These are phyloP conservation scores for Musa itinerans DNA, from an alignment of 176 grass and related monocot genomes.

Conservation along the genomic window DNA sequence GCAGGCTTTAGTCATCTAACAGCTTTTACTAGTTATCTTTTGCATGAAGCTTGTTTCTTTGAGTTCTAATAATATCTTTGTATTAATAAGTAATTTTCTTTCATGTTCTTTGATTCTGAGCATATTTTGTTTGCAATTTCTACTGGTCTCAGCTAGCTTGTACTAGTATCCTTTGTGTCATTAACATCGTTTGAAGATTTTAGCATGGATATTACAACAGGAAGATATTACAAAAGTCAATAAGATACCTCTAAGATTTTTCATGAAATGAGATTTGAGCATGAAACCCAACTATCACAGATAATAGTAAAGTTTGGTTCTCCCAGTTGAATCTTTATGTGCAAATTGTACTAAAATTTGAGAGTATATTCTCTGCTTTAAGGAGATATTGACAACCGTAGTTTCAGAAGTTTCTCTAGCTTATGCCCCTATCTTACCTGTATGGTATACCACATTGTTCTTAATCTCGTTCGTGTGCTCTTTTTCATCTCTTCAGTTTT, in stretches of 20 bases:
- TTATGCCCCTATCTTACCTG: background rate
- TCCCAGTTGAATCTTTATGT: background rate
- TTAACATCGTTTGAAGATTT: no score
- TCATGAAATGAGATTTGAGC: no score
- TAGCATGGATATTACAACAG: no score
- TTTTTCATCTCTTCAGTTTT: conserved; percentile 46
- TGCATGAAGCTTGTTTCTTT: background rate
- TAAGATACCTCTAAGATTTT: no score
- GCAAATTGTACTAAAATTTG: background rate
- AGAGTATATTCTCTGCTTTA: background rate
- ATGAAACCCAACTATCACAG: background rate
- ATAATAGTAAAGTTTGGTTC: background rate
- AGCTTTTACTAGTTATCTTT: background rate
- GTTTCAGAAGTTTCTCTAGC: background rate
- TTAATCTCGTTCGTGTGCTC: background rate
- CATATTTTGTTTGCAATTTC: no score
- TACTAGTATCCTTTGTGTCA: no score
- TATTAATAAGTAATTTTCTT: background rate
- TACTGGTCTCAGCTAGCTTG: no score
- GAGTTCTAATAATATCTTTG: background rate
- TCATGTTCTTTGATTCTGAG: no score
- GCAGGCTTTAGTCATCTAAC: background rate
- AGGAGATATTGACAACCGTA: background rate
- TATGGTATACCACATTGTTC: background rate
- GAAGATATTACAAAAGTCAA: no score